Percentiles rank a stretch among this genome's conserved stretches.
Evolutionary conservation across 345 rosid genomes (phyloP).

Genomic region (Dipteronia sinensis): DNA sequence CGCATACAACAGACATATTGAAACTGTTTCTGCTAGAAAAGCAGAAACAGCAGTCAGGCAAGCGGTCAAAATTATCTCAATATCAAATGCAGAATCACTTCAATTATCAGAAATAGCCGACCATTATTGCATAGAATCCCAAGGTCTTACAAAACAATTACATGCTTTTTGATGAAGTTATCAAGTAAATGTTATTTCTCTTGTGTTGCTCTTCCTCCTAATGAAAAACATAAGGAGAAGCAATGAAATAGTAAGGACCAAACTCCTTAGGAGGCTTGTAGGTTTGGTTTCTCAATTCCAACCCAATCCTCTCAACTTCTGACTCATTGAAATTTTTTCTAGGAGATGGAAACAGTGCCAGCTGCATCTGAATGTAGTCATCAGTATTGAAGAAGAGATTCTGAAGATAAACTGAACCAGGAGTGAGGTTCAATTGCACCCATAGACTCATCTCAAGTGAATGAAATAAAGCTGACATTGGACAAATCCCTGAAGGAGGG

Average conservation of each 20-base stretch:
- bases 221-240: conserved; percentile 79
- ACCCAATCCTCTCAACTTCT: conserved; percentile 71
- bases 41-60: no score
- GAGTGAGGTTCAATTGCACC: conserved; percentile 67
- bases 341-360: conserved; percentile 69
- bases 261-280: conserved; percentile 78
- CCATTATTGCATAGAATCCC: no score
- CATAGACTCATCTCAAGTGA: conserved; percentile 80
- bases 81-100: no score
- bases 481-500: conserved; percentile 74
- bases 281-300: conserved; percentile 80
- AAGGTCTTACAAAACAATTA: no score
- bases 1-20: no score
- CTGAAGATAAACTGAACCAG: conserved; percentile 82
- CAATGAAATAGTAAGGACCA: conserved; percentile 88
- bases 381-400: conserved; percentile 81
- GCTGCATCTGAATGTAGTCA: conserved; percentile 85
- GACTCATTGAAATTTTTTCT: conserved; percentile 63
- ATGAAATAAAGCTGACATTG: conserved; percentile 61
- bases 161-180: no score
- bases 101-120: no score
- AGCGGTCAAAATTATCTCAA: no score
- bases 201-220: no score
- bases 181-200: no score
- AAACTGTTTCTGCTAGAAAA: no score